phyloP scores from a whole-genome alignment of 495 filamentous ascomycete species.

The Friedmanniomyces simplex region DNA sequence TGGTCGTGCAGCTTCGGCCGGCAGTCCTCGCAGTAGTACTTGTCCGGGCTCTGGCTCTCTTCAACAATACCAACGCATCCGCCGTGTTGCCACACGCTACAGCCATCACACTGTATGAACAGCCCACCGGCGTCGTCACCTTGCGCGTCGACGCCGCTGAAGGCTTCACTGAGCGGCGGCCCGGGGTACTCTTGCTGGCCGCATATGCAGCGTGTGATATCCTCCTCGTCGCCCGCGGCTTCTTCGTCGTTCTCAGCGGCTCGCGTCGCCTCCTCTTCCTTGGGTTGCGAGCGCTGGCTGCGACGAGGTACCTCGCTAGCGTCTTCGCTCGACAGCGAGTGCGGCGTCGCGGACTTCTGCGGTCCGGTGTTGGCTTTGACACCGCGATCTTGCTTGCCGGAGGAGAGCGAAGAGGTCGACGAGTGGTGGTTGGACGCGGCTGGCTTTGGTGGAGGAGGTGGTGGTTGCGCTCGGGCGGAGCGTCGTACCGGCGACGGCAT shows the following conservation, averaged over 20 bases:
- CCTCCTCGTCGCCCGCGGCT: constrained; percentile 70
- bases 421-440: constrained; percentile 57
- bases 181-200: constrained; percentile 92
- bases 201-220: constrained; percentile 89
- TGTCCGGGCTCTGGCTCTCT: constrained; percentile 79
- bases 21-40: constrained; percentile 97
- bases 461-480: constrained; percentile 52
- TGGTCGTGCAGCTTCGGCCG: constrained; percentile 83
- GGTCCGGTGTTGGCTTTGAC: constrained; percentile 61
- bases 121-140: constrained; percentile 84
- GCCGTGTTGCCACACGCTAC: constrained; percentile 98
- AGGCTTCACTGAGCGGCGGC: constrained; percentile 45
- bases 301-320: constrained; percentile 63
- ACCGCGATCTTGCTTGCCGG: constrained; percentile 58
- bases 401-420: constrained; percentile 68
- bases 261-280: constrained; percentile 45
- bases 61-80: constrained; percentile 97
- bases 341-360: constrained; percentile 59
- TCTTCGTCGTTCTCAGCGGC: constrained; percentile 52
- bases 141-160: constrained; percentile 45
- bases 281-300: constrained; percentile 55
- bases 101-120: constrained; percentile 96
- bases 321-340: constrained; percentile 66
- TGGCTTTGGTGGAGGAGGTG: constrained; percentile 70
- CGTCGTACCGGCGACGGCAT: constrained; percentile 43